phyloP scores from a whole-genome alignment of 2,329 filamentous ascomycete genomes.

The Rhinocladiella mackenziei region DNA sequence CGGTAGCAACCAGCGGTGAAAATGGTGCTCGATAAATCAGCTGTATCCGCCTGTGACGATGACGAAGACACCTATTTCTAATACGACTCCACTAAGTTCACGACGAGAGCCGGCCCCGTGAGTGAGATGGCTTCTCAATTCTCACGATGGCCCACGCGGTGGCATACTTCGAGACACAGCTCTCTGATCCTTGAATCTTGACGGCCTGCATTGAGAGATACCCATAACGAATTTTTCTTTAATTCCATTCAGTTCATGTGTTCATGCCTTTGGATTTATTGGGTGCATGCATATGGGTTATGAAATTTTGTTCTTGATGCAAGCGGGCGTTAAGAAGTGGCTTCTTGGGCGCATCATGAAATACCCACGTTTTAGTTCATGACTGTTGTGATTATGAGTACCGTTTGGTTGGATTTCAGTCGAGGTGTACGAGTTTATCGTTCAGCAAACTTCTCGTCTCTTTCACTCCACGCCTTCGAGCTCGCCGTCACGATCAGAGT shows the following conservation, averaged over 20 bases:
- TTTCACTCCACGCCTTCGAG: not conserved
- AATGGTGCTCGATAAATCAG: conserved; percentile 30
- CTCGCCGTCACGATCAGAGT: not conserved
- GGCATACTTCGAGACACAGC: conserved; percentile 18
- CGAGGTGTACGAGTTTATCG: not conserved
- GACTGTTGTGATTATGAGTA: conserved; percentile 12
- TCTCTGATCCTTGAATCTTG: conserved; percentile 19
- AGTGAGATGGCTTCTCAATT: conserved; percentile 5
- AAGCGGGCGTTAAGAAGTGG: conserved; percentile 17
- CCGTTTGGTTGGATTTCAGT: not conserved
- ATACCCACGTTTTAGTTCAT: conserved; percentile 17
- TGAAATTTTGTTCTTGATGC: conserved; percentile 11
- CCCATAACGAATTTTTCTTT: conserved; percentile 19
- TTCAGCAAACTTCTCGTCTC: not conserved
- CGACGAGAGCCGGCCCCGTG: no score
- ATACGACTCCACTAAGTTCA: no score
- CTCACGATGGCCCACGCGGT: conserved; percentile 9
- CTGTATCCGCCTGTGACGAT: conserved; percentile 1
- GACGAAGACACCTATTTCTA: no score
- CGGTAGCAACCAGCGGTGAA: conserved; percentile 48
- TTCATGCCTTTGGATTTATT: conserved; percentile 12
- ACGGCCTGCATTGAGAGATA: conserved; percentile 26
- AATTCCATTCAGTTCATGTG: conserved; percentile 14
- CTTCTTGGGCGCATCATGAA: conserved; percentile 10
- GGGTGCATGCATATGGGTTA: conserved; percentile 11